Base-by-base conservation (phyloP, 2,329 filamentous ascomycete genomes). In the Sarocladium brachiariae region DNA sequence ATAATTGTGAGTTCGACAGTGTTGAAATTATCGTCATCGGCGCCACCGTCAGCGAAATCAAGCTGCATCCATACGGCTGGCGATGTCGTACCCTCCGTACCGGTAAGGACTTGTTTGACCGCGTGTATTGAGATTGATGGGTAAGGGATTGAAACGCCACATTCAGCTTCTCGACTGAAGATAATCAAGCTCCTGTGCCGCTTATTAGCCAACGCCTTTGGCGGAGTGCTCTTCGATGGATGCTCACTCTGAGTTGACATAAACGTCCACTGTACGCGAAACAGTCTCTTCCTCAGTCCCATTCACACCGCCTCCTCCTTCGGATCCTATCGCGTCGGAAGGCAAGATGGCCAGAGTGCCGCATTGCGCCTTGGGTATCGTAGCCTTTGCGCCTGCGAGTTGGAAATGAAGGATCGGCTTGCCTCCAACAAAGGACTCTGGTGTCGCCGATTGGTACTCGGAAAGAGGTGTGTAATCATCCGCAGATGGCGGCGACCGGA, bases 121-220 rank as follows among this genome's bases (percentile, higher is more conserved):
- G 86, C 87, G 63, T 90, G 87, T 14, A 91, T 81, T 19, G 83
- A 83, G 63, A 92, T 87, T 54, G 80, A 72, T 2, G 83, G 86
- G 65, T 90, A 92, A 0, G 85, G 81, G 56, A 91, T 86, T 35
- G 80, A 75, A 39, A 89, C 68, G 55, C 87, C 87, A 16, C 70
- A 75, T 31, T 73, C 70, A 11, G 73, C 75, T 3, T 74, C 64
- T 11, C 70, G 65, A 56, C 83, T 84, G 70, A 82, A 90, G 53
- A 91, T 65, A 13, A 74, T 81, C 51, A 91, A 73, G 57, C 59
- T 61, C 30, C 63, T 71, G 37, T 16, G n/a, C 21, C 3, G 7
- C n/a, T 7, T 25, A 19, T n/a, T 43, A 3, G 27, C 21, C 21
- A 10, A 16, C 18, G n/a, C n/a, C n/a, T n/a, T n/a, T n/a, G n/a